Evolutionary conservation across 2,329 filamentous ascomycete genomes (phyloP), one percentile per base, ranked within the genome.

Genomic region (Metarhizium humberi): DNA sequence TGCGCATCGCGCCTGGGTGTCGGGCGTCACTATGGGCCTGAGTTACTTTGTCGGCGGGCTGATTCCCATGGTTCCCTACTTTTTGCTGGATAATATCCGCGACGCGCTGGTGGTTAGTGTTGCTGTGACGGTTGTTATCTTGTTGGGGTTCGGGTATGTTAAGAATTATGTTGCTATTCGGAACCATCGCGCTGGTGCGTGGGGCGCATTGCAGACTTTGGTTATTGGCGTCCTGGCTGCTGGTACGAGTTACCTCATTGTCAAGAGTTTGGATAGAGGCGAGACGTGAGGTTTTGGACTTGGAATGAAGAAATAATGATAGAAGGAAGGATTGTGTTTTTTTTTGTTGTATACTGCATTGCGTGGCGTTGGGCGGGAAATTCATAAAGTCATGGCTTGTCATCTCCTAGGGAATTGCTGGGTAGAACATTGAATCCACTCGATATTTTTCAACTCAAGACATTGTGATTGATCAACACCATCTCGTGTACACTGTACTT

Each of bases 21-120:
- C 81, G 0, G 86, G 84, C 2, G 59, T 84, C 30, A 88, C 83
- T 8, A 86, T 90, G 62, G 82, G 85, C 0, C 63, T 83, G 16
- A 84, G 84, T 40, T 90, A 90, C 66, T 84, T 89, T 53, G 67
- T 88, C 25, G 86, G 86, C 20, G 86, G 86, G 0, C 73, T 88
- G 54, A 78, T 89, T n/a, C 86, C 86, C 14, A 76, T 89, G 62
- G 69, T 87, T 46, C 86, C 86, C 0, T 90, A 90, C 70, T 84
- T 89, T 60, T 74, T 86, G 60, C 73, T 80, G 66, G 56, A 61
- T 14, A 66, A 67, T 25, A 72, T 79, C 7, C 65, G 67, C 29
- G 63, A 73, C n/a, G 78, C 77, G 0, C 70, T 91, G 52, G 75
- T 78, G 40, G 78, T 81, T 57, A 85, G 81, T 29, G 75, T 86